Conservation (phyloP, 2,329 filamentous ascomycete genomes). For the Botrytis galanthina region DNA sequence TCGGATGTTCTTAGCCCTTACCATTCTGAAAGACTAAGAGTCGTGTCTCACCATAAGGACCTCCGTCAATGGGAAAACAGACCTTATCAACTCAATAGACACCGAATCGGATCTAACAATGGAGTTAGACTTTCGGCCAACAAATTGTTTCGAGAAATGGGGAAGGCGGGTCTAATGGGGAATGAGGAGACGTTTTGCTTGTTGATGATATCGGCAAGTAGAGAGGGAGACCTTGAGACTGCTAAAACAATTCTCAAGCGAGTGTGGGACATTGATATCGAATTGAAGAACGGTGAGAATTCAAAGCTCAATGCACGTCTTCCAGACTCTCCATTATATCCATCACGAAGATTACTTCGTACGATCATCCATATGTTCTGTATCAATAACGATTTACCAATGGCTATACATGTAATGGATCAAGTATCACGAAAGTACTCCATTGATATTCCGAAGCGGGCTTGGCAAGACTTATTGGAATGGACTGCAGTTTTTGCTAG, state of each 20-base stretch:
- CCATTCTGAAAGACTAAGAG: constrained; percentile 40
- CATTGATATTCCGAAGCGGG: constrained; percentile 53
- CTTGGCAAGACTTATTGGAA: constrained; percentile 66
- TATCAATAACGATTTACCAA: constrained; percentile 60
- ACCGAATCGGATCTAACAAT: constrained; percentile 26
- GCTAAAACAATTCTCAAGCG: constrained; percentile 49
- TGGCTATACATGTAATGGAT: constrained; percentile 59
- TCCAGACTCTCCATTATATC: constrained; percentile 53
- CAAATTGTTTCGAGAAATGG: constrained; percentile 49
- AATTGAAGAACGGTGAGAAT: constrained; percentile 19
- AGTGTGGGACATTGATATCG: constrained; percentile 50
- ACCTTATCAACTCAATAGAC: constrained; percentile 29
- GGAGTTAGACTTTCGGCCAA: constrained; percentile 28
- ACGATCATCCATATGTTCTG: constrained; percentile 68
- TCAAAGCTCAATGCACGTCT: constrained; percentile 39
- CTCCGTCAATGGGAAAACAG: constrained; percentile 28
- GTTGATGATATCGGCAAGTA: constrained; percentile 50
- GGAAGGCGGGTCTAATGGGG: constrained; percentile 42
- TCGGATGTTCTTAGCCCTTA: constrained; percentile 42
- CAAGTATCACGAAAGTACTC: constrained; percentile 59
- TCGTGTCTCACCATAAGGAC: constrained; percentile 32
- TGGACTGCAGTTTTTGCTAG: constrained; percentile 61
- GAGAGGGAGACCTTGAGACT: constrained; percentile 50
- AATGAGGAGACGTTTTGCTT: constrained; percentile 54
- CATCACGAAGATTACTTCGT: constrained; percentile 57